phyloP scores from a whole-genome alignment of 2,329 filamentous ascomycete species.

The Rhynchosporium agropyri region DNA sequence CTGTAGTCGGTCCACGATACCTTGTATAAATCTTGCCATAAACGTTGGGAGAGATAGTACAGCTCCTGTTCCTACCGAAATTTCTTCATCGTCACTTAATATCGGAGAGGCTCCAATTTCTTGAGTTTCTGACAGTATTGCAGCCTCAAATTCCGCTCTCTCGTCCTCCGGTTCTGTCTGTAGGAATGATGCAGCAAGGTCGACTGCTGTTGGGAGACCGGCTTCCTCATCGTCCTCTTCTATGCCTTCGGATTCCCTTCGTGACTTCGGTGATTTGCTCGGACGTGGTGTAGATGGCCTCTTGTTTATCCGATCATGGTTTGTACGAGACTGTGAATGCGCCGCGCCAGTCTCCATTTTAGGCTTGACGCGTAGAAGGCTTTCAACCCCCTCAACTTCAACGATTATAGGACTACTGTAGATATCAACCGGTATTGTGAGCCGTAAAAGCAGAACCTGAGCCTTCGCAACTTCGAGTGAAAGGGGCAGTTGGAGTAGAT shows the following conservation, averaged over 20 bases:
- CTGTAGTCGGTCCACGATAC: slow-evolving; percentile 71
- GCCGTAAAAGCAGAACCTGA: slow-evolving; percentile 71
- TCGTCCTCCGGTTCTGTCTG: slow-evolving; percentile 68
- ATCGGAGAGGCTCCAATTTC: slow-evolving; percentile 63
- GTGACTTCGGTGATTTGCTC: background rate
- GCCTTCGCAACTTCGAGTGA: slow-evolving; percentile 73
- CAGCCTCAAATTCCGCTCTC: slow-evolving; percentile 68
- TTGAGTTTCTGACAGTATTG: slow-evolving; percentile 63
- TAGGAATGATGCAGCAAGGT: slow-evolving; percentile 79
- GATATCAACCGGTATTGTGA: slow-evolving; percentile 87
- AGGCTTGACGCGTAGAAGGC: slow-evolving; percentile 61
- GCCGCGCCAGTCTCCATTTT: slow-evolving; percentile 31
- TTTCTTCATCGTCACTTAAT: slow-evolving; percentile 63
- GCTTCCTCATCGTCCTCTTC: slow-evolving; percentile 37
- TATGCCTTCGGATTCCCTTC: slow-evolving; percentile 19
- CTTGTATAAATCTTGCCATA: slow-evolving; percentile 71
- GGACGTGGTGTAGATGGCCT: slow-evolving; percentile 26
- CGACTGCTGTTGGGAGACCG: slow-evolving; percentile 68
- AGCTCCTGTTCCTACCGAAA: slow-evolving; percentile 68
- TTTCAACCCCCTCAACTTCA: slow-evolving; percentile 79
- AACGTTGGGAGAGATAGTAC: slow-evolving; percentile 70
- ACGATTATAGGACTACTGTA: slow-evolving; percentile 81
- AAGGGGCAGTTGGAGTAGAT: slow-evolving; percentile 72
- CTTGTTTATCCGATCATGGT: slow-evolving; percentile 41
- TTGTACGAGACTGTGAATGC: slow-evolving; percentile 43